Evolutionary conservation across 306 rosid species (phyloP), one percentile per base, ranked within the genome.

Genomic region (Betula pendula): DNA sequence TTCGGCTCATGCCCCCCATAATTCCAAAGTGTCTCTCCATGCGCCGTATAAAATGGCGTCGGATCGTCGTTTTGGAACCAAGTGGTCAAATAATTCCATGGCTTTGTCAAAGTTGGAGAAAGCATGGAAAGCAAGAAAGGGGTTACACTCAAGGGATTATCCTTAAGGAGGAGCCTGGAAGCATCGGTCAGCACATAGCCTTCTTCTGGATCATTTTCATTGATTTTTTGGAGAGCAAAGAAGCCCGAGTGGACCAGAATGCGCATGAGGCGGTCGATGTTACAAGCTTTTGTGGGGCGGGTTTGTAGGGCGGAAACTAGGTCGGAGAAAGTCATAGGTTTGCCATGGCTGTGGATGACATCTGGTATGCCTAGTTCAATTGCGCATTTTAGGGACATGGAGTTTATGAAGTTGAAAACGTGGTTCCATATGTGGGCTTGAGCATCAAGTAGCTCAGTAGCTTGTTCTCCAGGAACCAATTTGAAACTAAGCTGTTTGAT

Each of bases 301-400:
- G 15, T 45, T 9, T 2, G 49, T 2, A 45, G 49, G 11, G 49
- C 16, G 11, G 12, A 15, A 13, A 45, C 49, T 9, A 45, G 16
- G 12, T 45, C 49, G 3, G 49, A 45, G 49, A 45, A 13, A 13
- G 49, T 45, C 49, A 45, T 45, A 13, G 49, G 49, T 13, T 45
- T 45, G 15, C 49, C 49, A 6, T 45, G 49, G 49, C 3, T 11
- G 49, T 45, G 49, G 15, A 45, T 45, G 49, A 12, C 15, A 45
- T 45, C 49, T 11, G 49, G 49, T 10, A 45, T 45, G 49, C 49
- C 49, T 10, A 45, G 11, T 1, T 24, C 0, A 5, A 77, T 43
- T 22, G 77, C 87, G 55, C 85, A 84, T 76, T 84, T 84, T 5
- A 84, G 71, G 20, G 84, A 55, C 84, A 72, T 72, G n/a, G 87